Base-by-base conservation (phyloP, 2,329 filamentous ascomycete genomes). In the Aspergillus neoniger region DNA sequence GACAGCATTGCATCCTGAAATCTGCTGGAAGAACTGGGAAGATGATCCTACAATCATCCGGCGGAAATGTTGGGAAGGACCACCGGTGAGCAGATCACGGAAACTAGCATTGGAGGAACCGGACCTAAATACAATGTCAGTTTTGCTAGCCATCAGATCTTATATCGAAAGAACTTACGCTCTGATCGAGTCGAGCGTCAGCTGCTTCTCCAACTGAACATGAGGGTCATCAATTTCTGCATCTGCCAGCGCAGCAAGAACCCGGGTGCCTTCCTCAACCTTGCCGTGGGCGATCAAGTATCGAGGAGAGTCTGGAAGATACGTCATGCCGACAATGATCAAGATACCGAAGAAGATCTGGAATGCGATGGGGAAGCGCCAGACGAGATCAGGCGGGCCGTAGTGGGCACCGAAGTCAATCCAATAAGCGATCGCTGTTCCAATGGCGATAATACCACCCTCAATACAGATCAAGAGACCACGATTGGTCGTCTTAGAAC, bases 321-420 rank as follows among this genome's bases (percentile, higher is more conserved):
- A 59, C 6, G 50, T 15, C 50, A 65, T 66, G 39, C 64, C 63
- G 23, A 60, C 44, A 28, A 67, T 63, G 47, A 67, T 67, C n/a
- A 59, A 50, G 8, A 66, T n/a, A 14, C 63, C 62, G 19, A 66
- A 66, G 14, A 62, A 23, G 4, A 66, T 54, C 50, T 65, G 63
- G 47, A 67, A 67, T 2, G 65, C 63, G 30, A 65, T 67, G 7
- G 62, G 62, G 53, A 66, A 66, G 15, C 63, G 60, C 63, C 65
- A 66, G 41, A 62, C 61, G 6, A 65, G 21, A 28, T 64, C 57
- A 12, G 49, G 55, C 9, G 57, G 59, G 10, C 59, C 51, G 10
- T 58, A 65, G 49, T 52, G 61, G n/a, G 57, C 57, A 36, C 64
- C 62, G 32, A 60, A 67, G 52, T 66, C 64, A 17, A 67, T 65